Conservation (phyloP, 805 yeast species). For the Kuraishia piskuri region DNA sequence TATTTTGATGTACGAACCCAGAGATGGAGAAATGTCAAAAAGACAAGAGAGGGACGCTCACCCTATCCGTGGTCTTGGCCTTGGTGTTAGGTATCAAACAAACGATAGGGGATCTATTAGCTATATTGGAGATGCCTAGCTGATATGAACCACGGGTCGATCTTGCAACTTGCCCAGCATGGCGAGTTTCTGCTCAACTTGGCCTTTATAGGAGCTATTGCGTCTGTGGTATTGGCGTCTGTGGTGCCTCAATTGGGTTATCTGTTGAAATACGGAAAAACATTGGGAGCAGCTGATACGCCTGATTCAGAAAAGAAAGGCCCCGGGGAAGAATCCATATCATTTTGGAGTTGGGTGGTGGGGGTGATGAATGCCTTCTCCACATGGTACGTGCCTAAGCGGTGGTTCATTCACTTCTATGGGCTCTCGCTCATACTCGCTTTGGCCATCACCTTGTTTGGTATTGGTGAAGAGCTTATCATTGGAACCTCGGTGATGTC, state of each 20-base stretch:
- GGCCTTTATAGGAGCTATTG: slow-evolving; percentile 2
- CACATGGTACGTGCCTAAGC: slow-evolving; percentile 45
- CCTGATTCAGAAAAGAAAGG: neutral
- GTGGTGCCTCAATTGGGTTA: slow-evolving; percentile 19
- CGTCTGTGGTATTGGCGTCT: slow-evolving; percentile 1
- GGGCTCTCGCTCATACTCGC: slow-evolving; percentile 30
- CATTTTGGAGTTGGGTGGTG: neutral
- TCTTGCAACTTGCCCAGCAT: neutral
- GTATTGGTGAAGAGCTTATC: slow-evolving; percentile 4
- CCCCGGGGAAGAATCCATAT: neutral
- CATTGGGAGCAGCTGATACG: slow-evolving; percentile 12
- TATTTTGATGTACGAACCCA: too few relatives aligned
- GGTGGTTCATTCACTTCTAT: slow-evolving; percentile 59
- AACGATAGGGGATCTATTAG: too few relatives aligned
- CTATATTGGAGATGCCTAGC: neutral
- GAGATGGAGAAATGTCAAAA: too few relatives aligned
- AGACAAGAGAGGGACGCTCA: too few relatives aligned
- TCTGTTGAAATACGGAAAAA: slow-evolving; percentile 38
- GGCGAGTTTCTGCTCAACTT: neutral
- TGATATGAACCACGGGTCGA: neutral
- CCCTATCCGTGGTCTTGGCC: too few relatives aligned
- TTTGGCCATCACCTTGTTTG: slow-evolving; percentile 10
- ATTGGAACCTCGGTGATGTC: slow-evolving; percentile 4
- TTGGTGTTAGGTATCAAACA: too few relatives aligned
- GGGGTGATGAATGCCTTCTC: neutral